These are phyloP conservation scores for Exophiala alcalophila DNA, from an alignment of 2,329 filamentous ascomycete species.

Conservation along the genomic window DNA sequence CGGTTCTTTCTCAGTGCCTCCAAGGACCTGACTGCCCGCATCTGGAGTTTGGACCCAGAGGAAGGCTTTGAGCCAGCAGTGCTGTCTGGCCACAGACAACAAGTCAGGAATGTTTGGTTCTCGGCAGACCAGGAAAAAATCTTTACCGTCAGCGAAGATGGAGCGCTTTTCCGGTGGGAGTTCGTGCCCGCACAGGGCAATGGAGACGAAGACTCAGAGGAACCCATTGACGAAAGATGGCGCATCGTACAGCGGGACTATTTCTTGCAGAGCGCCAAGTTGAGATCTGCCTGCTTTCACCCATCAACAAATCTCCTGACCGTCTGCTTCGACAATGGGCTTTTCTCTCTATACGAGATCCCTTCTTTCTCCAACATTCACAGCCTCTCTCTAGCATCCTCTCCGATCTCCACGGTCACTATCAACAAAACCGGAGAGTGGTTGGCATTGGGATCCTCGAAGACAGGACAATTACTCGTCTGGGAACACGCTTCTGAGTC, in stretches of 20 bases:
- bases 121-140: conserved; percentile 91
- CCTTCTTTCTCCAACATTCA: conserved; percentile 96
- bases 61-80: conserved; percentile 88
- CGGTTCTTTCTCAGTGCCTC: conserved; percentile 90
- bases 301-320: conserved; percentile 86
- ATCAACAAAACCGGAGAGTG: conserved; percentile 95
- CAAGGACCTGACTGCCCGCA: conserved; percentile 85
- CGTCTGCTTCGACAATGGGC: conserved; percentile 88
- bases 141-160: conserved; percentile 94
- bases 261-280: conserved; percentile 86
- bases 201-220: conserved; percentile 59
- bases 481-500: conserved; percentile 99
- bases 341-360: conserved; percentile 93
- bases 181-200: conserved; percentile 62
- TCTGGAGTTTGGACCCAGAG: conserved; percentile 90
- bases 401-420: conserved; percentile 90
- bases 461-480: conserved; percentile 90
- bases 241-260: conserved; percentile 87
- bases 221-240: conserved; percentile 71
- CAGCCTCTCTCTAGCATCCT: conserved; percentile 86
- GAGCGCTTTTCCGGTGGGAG: conserved; percentile 92
- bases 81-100: conserved; percentile 84
- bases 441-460: conserved; percentile 94
- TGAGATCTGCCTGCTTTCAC: conserved; percentile 90
- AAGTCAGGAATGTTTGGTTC: conserved; percentile 93